A percentile compares a stretch with the other conserved stretches of the same genome.
Evolutionary conservation across 805 yeast species (phyloP).

Genomic region (Torulaspora microellipsoides): DNA sequence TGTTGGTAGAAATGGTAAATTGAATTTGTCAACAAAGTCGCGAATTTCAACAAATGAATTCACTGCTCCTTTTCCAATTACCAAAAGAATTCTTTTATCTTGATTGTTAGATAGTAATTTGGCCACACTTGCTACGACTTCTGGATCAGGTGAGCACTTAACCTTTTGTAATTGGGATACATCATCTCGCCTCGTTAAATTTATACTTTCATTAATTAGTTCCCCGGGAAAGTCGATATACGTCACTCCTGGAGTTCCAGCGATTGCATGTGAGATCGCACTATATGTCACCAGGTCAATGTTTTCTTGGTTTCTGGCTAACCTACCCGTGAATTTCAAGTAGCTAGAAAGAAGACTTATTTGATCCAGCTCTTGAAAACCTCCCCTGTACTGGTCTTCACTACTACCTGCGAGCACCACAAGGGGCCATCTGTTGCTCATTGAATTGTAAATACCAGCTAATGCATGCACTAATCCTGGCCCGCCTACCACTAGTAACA

Average conservation of each 20-base stretch:
- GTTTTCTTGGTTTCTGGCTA: slow-evolving; percentile 10
- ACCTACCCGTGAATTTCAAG: slow-evolving; percentile 47
- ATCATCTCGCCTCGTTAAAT: not conserved
- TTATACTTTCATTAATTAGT: slow-evolving; percentile 36
- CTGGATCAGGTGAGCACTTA: slow-evolving; percentile 16
- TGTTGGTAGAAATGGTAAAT: slow-evolving; percentile 60
- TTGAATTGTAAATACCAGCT: slow-evolving; percentile 63
- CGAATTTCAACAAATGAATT: slow-evolving; percentile 40
- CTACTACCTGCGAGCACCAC: slow-evolving; percentile 60
- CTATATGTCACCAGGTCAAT: slow-evolving; percentile 19
- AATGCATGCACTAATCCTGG: slow-evolving; percentile 68
- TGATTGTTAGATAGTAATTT: slow-evolving; percentile 29
- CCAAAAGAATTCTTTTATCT: slow-evolving; percentile 47
- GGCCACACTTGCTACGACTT: slow-evolving; percentile 32
- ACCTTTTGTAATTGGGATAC: slow-evolving; percentile 8
- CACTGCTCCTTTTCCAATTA: slow-evolving; percentile 66
- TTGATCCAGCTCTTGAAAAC: slow-evolving; percentile 70
- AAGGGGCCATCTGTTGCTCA: slow-evolving; percentile 60
- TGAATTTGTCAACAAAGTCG: slow-evolving; percentile 39
- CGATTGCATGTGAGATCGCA: slow-evolving; percentile 21
- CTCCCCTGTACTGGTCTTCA: slow-evolving; percentile 50
- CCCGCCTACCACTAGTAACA: slow-evolving; percentile 67
- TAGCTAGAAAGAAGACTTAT: slow-evolving; percentile 44
- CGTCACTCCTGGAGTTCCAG: slow-evolving; percentile 55
- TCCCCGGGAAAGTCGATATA: slow-evolving; percentile 66